A percentile compares a stretch with the other conserved stretches of the same genome.
These are phyloP conservation scores for Ajuga chamaepitys DNA, from an alignment of 257 asterid genomes.

Conservation along the genomic window DNA sequence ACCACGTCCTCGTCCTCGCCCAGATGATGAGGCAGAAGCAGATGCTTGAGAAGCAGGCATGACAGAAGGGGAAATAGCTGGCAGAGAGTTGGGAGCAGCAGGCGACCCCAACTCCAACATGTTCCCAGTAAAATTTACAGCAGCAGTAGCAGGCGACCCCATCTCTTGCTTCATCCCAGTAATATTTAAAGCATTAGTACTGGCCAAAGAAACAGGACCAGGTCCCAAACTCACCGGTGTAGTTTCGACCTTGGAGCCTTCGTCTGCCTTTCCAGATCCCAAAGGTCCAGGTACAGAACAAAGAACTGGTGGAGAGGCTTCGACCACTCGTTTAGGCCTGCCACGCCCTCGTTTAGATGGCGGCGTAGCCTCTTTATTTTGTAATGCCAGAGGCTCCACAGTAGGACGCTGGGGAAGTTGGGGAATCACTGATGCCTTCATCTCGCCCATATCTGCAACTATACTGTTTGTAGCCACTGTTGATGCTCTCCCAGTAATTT, in stretches of 20 bases:
- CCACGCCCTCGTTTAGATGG: slow-evolving; percentile 94
- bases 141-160: slow-evolving; percentile 21
- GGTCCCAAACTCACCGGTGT: slow-evolving; percentile 25
- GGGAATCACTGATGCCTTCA: slow-evolving; percentile 25
- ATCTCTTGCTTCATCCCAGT: slow-evolving; percentile 34
- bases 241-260: slow-evolving; percentile 23
- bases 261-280: slow-evolving; percentile 25
- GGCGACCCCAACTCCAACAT: slow-evolving; percentile 30
- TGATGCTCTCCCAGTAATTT: slow-evolving; percentile 37
- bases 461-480: slow-evolving; percentile 29
- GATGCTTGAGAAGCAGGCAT: slow-evolving; percentile 39
- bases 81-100: slow-evolving; percentile 28
- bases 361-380: slow-evolving; percentile 42
- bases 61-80: slow-evolving; percentile 31
- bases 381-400: slow-evolving; percentile 27
- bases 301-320: slow-evolving; percentile 29
- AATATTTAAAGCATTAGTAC: slow-evolving; percentile 24
- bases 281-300: slow-evolving; percentile 22
- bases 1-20: slow-evolving; percentile 75
- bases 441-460: slow-evolving; percentile 29
- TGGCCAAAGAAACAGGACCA: slow-evolving; percentile 33
- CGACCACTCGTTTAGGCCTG: slow-evolving; percentile 76
- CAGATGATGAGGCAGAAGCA: slow-evolving; percentile 42
- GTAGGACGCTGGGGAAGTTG: slow-evolving; percentile 29
- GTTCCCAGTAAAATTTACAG: slow-evolving; percentile 30